These are phyloP conservation scores for Candida sanyaensis DNA, from an alignment of 1,139 yeast genomes.

Conservation along the genomic window DNA sequence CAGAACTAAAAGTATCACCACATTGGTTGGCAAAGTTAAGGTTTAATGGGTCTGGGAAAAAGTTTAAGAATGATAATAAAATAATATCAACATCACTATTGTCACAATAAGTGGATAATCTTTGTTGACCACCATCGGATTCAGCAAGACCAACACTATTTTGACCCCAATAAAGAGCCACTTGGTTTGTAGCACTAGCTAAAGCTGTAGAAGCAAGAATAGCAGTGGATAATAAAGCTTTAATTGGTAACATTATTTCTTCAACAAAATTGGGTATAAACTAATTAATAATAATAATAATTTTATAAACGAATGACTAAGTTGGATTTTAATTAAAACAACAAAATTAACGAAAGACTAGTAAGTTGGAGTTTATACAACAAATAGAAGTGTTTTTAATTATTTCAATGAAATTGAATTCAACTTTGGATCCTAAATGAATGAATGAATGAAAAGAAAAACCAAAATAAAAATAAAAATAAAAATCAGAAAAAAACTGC, in stretches of 20 bases:
- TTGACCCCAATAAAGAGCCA: constrained; percentile 90
- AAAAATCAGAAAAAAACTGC: too few relatives aligned
- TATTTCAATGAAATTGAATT: not conserved
- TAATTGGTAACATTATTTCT: constrained; percentile 12
- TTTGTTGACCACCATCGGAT: constrained; percentile 46
- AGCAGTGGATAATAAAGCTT: constrained; percentile 12
- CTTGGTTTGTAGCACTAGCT: constrained; percentile 50
- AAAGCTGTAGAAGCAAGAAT: constrained; percentile 26
- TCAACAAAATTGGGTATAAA: not conserved
- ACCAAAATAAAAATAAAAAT: too few relatives aligned
- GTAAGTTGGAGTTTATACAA: not conserved
- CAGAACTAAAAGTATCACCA: constrained; percentile 51
- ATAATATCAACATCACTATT: constrained; percentile 70
- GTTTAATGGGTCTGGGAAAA: constrained; percentile 51
- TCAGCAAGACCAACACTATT: constrained; percentile 50
- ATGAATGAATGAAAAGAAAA: not conserved
- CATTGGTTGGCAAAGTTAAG: constrained; percentile 76
- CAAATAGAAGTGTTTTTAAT: not conserved
- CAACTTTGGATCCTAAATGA: not conserved
- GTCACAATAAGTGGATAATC: constrained; percentile 67
- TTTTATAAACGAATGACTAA: not conserved
- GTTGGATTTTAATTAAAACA: not conserved
- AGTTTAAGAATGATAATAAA: constrained; percentile 66
- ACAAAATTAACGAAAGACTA: not conserved
- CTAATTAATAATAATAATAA: not conserved